These are phyloP conservation scores for Nakaseomyces bracarensis DNA, from an alignment of 1,139 yeast genomes.

Conservation along the genomic window DNA sequence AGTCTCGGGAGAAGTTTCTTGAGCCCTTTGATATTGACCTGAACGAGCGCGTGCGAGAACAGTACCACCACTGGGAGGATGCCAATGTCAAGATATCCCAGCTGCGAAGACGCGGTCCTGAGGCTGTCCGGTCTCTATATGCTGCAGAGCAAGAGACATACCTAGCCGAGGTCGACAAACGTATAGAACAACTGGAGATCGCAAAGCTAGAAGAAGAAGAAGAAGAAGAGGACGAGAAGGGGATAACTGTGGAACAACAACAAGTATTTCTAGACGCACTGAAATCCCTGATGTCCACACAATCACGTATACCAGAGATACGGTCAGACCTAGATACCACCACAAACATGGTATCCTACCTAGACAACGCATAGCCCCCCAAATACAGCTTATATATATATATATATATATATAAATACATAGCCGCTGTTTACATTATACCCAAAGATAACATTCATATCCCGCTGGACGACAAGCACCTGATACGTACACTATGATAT, in stretches of 20 bases:
- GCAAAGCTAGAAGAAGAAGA: slow-evolving; percentile 11
- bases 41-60: slow-evolving; percentile 45
- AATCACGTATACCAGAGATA: slow-evolving; percentile 16
- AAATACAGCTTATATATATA: not conserved
- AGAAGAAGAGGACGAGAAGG: slow-evolving; percentile 12
- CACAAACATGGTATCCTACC: not conserved
- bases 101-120: slow-evolving; percentile 48
- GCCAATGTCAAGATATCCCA: slow-evolving; percentile 47
- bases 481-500: too few relatives aligned
- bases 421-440: too few relatives aligned
- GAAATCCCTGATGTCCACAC: slow-evolving; percentile 12
- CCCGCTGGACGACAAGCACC: too few relatives aligned
- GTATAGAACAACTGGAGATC: slow-evolving; percentile 10
- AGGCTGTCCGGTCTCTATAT: slow-evolving; percentile 26
- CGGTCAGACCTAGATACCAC: slow-evolving; percentile 15
- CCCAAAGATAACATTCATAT: too few relatives aligned
- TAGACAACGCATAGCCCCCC: not conserved
- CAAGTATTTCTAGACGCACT: slow-evolving; percentile 3
- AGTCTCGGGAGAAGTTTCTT: slow-evolving; percentile 31
- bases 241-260: not conserved
- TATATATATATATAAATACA: not conserved
- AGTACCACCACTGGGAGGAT: slow-evolving; percentile 49
- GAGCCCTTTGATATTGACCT: slow-evolving; percentile 59
- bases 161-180: slow-evolving; percentile 21
- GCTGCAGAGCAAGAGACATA: slow-evolving; percentile 22